Conservation (phyloP, 2,329 filamentous ascomycete species). For the Knoxdaviesia capensis region DNA sequence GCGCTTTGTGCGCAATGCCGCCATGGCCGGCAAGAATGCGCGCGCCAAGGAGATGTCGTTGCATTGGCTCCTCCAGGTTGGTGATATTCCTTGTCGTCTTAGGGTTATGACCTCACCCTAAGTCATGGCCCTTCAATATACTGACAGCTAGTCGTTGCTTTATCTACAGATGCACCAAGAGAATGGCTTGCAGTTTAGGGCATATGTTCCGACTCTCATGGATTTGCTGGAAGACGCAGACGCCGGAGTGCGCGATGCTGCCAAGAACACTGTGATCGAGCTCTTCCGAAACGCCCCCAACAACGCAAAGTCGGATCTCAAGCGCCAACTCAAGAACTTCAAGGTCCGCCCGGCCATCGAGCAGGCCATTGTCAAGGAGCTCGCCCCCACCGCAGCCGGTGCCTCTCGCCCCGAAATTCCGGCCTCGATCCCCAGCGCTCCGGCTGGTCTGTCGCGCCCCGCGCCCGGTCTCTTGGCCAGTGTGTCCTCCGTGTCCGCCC, state of each 20-base stretch:
- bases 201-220: slow-evolving; percentile 67
- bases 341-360: slow-evolving; percentile 78
- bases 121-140: no score
- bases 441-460: slow-evolving; percentile 20
- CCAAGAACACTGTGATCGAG: slow-evolving; percentile 67
- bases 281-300: slow-evolving; percentile 72
- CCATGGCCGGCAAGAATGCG: slow-evolving; percentile 61
- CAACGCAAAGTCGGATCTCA: slow-evolving; percentile 71
- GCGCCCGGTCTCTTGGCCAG: slow-evolving; percentile 24
- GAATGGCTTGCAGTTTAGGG: slow-evolving; percentile 59
- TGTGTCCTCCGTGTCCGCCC: slow-evolving; percentile 22
- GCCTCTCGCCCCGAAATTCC: slow-evolving; percentile 21
- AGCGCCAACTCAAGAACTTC: slow-evolving; percentile 64
- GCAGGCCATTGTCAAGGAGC: slow-evolving; percentile 56
- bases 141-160: neutral
- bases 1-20: slow-evolving; percentile 55
- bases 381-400: slow-evolving; percentile 29
- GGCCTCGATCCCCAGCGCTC: slow-evolving; percentile 10
- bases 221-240: slow-evolving; percentile 81
- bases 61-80: slow-evolving; percentile 64
- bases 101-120: no score
- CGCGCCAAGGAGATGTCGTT: slow-evolving; percentile 71
- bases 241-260: slow-evolving; percentile 64
- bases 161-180: slow-evolving; percentile 53
- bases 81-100: slow-evolving; percentile 5